Evolutionary conservation across 306 rosid species (phyloP), one percentile per base, ranked within the genome.

Genomic region (Prunus mume): DNA sequence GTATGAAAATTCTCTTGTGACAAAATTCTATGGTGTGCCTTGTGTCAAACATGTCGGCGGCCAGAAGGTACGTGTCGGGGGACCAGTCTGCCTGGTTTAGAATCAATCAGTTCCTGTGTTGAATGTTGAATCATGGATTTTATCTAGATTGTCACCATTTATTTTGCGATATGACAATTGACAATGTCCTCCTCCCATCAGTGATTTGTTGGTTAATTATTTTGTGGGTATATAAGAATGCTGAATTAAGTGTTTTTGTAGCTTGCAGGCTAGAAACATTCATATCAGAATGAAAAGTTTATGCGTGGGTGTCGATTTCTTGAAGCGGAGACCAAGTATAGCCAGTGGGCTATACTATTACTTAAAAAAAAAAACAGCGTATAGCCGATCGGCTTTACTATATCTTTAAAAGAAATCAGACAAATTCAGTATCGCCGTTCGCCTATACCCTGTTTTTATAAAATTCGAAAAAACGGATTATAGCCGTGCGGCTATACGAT

Each of bases 41-140:
- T 96, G 99, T 77, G 97, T 96, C 76, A 96, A 93, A 83, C 99
- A 96, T 46, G 84, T 85, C 20, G 99, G 99, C 5, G 98, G 97
- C 55, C 98, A 79, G 79, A 96, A 96, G 97, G 99, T 96, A 79
- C 56, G 79, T 50, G 6, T 68, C 61, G 43, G 22, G 11, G 43
- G 41, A 15, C 19, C 68, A 34, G 17, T 46, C 43, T 47, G 25
- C 22, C 2, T 74, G 13, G 25, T 43, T 58, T 46, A 2, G 34
- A 12, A 22, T 72, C 15, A 28, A 22, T 22, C 20, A 22, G 0
- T 22, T 22, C 12, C 9, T 13, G 52, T 60, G 6, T 25, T 58
- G 20, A 45, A 27, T 24, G 10, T n/a, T n/a, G 24, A 22, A 22
- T 22, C 24, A 22, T 22, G 24, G 24, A 22, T 22, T 22, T 22